A percentile compares a stretch with the other conserved stretches of the same genome.
Conservation (phyloP, 768 basidiomycete species). For the Leccinum imitatum region DNA sequence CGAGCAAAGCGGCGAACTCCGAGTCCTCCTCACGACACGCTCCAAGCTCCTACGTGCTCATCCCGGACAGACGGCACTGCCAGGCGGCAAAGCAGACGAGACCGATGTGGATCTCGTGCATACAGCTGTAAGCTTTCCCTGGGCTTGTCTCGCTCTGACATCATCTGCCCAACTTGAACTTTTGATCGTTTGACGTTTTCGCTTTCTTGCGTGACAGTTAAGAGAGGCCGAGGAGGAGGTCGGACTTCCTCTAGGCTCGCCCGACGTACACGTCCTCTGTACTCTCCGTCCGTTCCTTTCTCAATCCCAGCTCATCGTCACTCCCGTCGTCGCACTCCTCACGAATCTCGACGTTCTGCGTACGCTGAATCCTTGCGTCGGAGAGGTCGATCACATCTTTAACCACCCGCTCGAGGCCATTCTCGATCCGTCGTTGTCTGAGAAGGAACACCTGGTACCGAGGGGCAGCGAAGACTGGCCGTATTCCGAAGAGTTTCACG, state of each 20-base stretch:
- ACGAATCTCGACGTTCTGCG: constrained; percentile 51
- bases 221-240: constrained; percentile 90
- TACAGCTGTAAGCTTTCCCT: constrained; percentile 65
- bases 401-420: constrained; percentile 74
- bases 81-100: constrained; percentile 77
- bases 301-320: constrained; percentile 66
- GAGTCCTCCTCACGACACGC: constrained; percentile 83
- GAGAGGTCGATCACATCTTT: constrained; percentile 80
- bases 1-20: constrained; percentile 62
- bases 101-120: constrained; percentile 58
- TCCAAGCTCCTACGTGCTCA: constrained; percentile 74
- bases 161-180: background rate
- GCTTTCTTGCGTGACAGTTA: constrained; percentile 43
- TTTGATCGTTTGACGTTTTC: background rate
- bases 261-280: constrained; percentile 59
- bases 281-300: constrained; percentile 68
- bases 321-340: constrained; percentile 74
- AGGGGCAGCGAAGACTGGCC: constrained; percentile 75
- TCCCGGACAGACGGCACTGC: constrained; percentile 80
- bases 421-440: constrained; percentile 54
- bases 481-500: constrained; percentile 71
- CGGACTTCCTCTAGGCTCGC: constrained; percentile 55
- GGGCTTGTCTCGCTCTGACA: background rate
- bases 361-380: constrained; percentile 51
- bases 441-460: constrained; percentile 47